Evolutionary conservation across 2,329 filamentous ascomycete genomes (phyloP), one percentile per base, ranked within the genome.

Genomic region (Epichloe glyceriae): DNA sequence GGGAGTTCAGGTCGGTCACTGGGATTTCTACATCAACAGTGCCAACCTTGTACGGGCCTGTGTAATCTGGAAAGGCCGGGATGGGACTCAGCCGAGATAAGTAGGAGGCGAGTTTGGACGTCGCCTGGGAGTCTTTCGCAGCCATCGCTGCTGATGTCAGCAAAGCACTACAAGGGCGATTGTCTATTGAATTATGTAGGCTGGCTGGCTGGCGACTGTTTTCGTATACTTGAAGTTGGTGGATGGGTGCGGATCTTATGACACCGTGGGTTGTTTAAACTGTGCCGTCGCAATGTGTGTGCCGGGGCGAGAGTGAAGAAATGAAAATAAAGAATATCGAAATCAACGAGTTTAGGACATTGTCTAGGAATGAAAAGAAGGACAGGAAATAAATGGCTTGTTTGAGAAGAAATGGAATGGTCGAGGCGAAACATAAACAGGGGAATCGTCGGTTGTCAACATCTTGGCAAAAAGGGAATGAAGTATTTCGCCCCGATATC

Each of bases 1-100:
- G 78, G 1, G 76, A 71, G 2, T 73, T 63, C 5, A 83, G 69
- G 46, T 80, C 74, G 30, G 75, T 72, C 10, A 85, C 73, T 42
- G 88, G 85, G 15, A 94, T 79, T 69, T 95, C 88, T 56, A 91
- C 74, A 60, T 94, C 88, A 57, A 88, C 73, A 2, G 84, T 87
- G 55, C 87, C 88, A 52, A 93, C 87, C 59, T 81, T 80, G 71
- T 88, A 83, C 0, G 85, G 84, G 0, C 87, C 88, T 1, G 83
- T 82, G 62, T 89, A 91, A 4, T 80, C 71, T 4, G 87, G 84
- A 52, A 94, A 89, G 1, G 74, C 66, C 1, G 87, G 87, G 4
- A 88, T 71, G 0, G 85, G 85, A 60, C 76, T 87, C 57, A 86
- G 67, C 43, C 70, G 71, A 14, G 75, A 73, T n/a, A 79, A 60